Evolutionary conservation across 2,329 filamentous ascomycete species (phyloP).

Genomic region (Colletotrichum spaethianum): DNA sequence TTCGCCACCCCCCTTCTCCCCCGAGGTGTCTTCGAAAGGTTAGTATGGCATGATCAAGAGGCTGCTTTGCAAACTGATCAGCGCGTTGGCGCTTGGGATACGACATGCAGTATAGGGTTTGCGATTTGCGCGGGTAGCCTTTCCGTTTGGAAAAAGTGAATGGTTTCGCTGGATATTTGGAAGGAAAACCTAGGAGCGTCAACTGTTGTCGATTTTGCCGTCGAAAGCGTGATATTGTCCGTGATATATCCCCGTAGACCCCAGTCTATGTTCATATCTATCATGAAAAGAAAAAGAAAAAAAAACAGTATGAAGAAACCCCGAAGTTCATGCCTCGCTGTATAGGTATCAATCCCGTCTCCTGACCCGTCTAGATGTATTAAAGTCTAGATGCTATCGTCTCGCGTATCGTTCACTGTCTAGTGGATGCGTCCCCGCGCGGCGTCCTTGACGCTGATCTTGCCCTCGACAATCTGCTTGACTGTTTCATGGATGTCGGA

Average conservation of each 20-base stretch:
- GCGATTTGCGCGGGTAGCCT: too few relatives aligned
- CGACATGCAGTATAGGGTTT: too few relatives aligned
- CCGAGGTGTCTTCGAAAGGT: not conserved
- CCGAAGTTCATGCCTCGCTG: conserved; percentile 14
- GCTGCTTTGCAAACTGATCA: not conserved
- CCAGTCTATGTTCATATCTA: conserved; percentile 37
- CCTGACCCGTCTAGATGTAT: not conserved
- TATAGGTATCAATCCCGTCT: conserved; percentile 11
- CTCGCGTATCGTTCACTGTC: not conserved
- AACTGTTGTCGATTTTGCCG: not conserved
- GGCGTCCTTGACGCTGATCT: conserved; percentile 78
- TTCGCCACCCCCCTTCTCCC: not conserved
- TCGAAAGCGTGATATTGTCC: conserved; percentile 10
- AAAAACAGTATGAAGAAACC: not conserved
- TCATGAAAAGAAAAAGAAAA: conserved; percentile 6
- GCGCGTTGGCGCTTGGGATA: not conserved
- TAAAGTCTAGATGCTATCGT: not conserved
- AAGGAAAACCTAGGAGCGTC: not conserved
- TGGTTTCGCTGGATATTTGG: not conserved
- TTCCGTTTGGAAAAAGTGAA: too few relatives aligned
- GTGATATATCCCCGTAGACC: conserved; percentile 11
- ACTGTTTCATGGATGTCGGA: conserved; percentile 82
- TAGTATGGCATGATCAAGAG: not conserved
- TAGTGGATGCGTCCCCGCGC: conserved; percentile 62
- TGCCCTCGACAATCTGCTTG: conserved; percentile 82